Base-by-base conservation (phyloP, 768 basidiomycete species). In the Mycena metata region DNA sequence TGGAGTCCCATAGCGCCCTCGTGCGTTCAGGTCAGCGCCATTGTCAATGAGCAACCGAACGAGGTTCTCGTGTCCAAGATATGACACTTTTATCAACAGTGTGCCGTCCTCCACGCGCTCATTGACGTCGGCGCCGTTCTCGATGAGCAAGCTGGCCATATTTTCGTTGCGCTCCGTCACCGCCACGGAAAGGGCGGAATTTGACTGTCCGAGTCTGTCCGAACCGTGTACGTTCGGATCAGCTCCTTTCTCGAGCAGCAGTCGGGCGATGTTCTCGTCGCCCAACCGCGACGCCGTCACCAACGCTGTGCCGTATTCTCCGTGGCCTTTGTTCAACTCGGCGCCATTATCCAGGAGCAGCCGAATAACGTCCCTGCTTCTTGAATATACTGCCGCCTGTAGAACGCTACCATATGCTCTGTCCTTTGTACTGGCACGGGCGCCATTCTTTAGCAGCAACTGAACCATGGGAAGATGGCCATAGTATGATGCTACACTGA, bases 381-480 rank as follows among this genome's bases (percentile, higher is more conserved):
- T 36, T 12, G 36, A 12, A 36, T 6, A 12, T 12, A 36, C 36
- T n/a, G 36, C 36, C 36, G 36, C 36, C 7, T 36, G 36, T 12
- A 36, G 36, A 6, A 12, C 7, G 36, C 36, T 36, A 6, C 36
- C 36, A 12, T 36, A 36, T 36, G 36, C 36, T 36, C 36, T 12
- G 36, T 36, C 12, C 36, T 36, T 12, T 9, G 26, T 13, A 15
- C 16, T 50, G 13, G 13, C 49, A 26, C 26, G 13, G 23, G 24
- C 49, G 13, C 49, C 49, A 12, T 50, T 24, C 10, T 50, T 23
- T 21, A 50, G 21, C 23, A 50, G 13, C 7, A 50, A 26, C 16
- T 61, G 24, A 9, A 61, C 35, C 35, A 61, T 49, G 13, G 24
- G 6, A 12, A 50, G 24, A n/a, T 61, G 60, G 19, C 60, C 43